Evolutionary conservation across 2,329 filamentous ascomycete genomes (phyloP), one percentile per base, ranked within the genome.

Genomic region (Fusarium irregulare): DNA sequence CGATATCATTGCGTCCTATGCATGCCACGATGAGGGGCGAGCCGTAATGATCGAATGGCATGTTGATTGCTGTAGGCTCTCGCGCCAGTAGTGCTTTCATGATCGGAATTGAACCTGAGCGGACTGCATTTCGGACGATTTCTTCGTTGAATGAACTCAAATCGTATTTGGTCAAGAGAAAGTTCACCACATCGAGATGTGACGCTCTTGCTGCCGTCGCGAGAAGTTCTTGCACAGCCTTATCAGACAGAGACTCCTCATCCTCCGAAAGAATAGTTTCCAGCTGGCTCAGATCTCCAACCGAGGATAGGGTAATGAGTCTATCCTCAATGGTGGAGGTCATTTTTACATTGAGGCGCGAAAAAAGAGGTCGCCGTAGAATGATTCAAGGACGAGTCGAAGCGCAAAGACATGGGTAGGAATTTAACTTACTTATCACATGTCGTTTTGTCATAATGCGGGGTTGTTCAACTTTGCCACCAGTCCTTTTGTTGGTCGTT

Each of bases 191-290:
- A 8, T 34, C 21, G 11, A 7, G 2, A 14, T 60, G 53, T 0
- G 8, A 37, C 1, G 11, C 27, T 4, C 14, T 34, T 1, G 6
- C 18, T 0, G 44, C 34, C 9, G 7, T 1, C 10, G 32, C 37
- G 0, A 58, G 6, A 8, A 16, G 11, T 0, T 58, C 34, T 14
- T 58, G 53, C 3, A 58, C 10, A 0, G 12, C 20, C 3, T 28
- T 12, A 3, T 42, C 14, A 9, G 53, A 28, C 2, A 8, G 34
- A 3, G n/a, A 37, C 34, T 11, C 1, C 7, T 23, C 4, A 10
- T 2, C 7, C 4, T 25, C 4, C 4, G 27, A 27, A 0, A 58
- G 3, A 1, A 58, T 8, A 11, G 1, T 16, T 23, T 13, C 34
- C 0, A 58, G 16, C 8, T 48, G 6, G 4, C n/a, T 11, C 11